Percentiles rank a stretch among this genome's conserved stretches.
Evolutionary conservation across 2,329 filamentous ascomycete genomes (phyloP).

Genomic region (Venturia pyrina): DNA sequence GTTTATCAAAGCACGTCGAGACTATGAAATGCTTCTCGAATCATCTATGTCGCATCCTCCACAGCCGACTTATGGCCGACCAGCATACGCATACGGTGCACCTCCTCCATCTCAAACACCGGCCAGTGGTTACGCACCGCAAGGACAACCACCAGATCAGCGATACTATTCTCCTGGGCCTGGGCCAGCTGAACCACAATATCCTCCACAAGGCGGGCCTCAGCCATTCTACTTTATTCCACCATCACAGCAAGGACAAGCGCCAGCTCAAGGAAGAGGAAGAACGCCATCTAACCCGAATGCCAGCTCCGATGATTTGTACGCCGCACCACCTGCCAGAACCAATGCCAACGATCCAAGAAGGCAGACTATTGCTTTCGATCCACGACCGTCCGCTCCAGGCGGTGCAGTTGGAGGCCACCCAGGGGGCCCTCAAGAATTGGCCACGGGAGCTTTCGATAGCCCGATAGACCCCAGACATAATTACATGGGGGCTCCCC

Average conservation of each 20-base stretch:
- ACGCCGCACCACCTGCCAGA: constrained; percentile 6
- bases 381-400: constrained; percentile 15
- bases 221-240: constrained; percentile 30
- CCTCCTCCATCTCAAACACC: constrained; percentile 6
- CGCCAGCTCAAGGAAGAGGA: constrained; percentile 18
- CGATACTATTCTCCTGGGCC: constrained; percentile 30
- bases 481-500: constrained; percentile 24
- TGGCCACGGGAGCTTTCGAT: constrained; percentile 37
- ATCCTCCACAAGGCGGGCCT: constrained; percentile 20
- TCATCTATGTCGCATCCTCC: constrained; percentile 94
- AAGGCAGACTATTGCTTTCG: constrained; percentile 25
- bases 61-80: constrained; percentile 64
- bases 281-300: constrained; percentile 23
- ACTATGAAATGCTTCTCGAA: constrained; percentile 93
- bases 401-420: constrained; percentile 22
- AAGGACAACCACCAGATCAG: constrained; percentile 26
- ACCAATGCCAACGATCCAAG: constrained; percentile 13
- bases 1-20: constrained; percentile 95
- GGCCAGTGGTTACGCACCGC: constrained; percentile 18
- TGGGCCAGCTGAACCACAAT: constrained; percentile 18
- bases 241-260: constrained; percentile 18
- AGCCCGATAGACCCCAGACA: constrained; percentile 36
- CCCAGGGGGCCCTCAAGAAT: constrained; percentile 36
- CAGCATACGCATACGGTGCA: constrained; percentile 19
- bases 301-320: constrained; percentile 16